phyloP scores from a whole-genome alignment of 176 grass and related monocot species.

The Triticum timopheevii region DNA sequence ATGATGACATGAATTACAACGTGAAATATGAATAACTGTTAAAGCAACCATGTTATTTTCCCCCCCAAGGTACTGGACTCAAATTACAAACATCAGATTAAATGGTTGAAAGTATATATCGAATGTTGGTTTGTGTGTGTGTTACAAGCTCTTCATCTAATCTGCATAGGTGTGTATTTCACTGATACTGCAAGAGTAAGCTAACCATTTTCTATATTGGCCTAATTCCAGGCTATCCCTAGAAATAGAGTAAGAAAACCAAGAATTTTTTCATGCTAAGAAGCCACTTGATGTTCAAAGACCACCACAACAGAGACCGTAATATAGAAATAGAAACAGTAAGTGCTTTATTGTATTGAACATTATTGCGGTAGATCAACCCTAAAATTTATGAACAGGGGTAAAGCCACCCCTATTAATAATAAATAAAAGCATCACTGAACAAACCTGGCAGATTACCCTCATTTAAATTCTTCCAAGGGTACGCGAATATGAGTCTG shows the following conservation, averaged over 20 bases:
- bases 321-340: slow-evolving; percentile 15
- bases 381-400: background rate
- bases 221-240: background rate
- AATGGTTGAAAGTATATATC: background rate
- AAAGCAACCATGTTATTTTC: background rate
- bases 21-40: background rate
- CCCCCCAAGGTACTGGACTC: background rate
- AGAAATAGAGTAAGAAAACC: background rate
- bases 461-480: slow-evolving; percentile 73
- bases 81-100: background rate
- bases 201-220: background rate
- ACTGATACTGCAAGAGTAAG: background rate
- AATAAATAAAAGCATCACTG: slow-evolving; percentile 17
- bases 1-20: slow-evolving; percentile 17
- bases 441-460: slow-evolving; percentile 68
- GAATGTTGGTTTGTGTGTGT: background rate
- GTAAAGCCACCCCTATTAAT: background rate
- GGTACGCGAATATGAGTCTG: slow-evolving; percentile 76
- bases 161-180: background rate
- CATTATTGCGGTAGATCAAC: background rate
- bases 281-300: background rate
- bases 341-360: background rate
- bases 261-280: slow-evolving; percentile 22
- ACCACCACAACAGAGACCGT: slow-evolving; percentile 4
- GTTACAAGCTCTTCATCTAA: background rate